Percentiles rank a stretch among this genome's conserved stretches.
These are phyloP conservation scores for Pyricularia sp. DNA, from an alignment of 2,329 filamentous ascomycete genomes.

Conservation along the genomic window DNA sequence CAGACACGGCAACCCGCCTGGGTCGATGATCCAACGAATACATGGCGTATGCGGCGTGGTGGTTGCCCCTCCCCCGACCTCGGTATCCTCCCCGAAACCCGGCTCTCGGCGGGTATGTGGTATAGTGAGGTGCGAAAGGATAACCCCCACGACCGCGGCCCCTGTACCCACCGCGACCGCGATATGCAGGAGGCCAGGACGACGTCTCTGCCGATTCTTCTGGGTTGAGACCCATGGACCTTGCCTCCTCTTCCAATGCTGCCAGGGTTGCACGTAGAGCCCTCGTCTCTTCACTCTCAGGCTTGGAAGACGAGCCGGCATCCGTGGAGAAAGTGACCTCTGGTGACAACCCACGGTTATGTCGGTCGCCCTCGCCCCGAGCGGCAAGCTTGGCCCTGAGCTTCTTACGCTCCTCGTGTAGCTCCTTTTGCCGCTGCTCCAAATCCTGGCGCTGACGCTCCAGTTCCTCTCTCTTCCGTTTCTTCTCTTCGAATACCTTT, in stretches of 20 bases:
- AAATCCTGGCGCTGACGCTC: slow-evolving; percentile 50
- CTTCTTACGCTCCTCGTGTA: slow-evolving; percentile 50
- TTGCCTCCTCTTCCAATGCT: slow-evolving; percentile 60
- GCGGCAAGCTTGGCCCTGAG: slow-evolving; percentile 49
- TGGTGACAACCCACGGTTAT: slow-evolving; percentile 1
- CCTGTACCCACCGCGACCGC: slow-evolving; percentile 5
- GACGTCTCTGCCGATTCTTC: slow-evolving; percentile 25
- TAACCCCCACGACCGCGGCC: slow-evolving; percentile 13
- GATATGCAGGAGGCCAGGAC: slow-evolving; percentile 13
- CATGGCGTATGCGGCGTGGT: slow-evolving; percentile 42
- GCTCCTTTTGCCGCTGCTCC: slow-evolving; percentile 48
- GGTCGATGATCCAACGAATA: slow-evolving; percentile 68
- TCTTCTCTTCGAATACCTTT: slow-evolving; percentile 51
- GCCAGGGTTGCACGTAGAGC: slow-evolving; percentile 59
- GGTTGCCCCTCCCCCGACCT: slow-evolving; percentile 18
- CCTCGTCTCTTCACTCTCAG: slow-evolving; percentile 37
- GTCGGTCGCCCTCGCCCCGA: slow-evolving; percentile 6
- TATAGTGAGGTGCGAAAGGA: slow-evolving; percentile 10
- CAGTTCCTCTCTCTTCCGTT: slow-evolving; percentile 47
- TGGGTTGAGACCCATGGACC: slow-evolving; percentile 54
- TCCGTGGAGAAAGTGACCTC: slow-evolving; percentile 3
- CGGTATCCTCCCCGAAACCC: slow-evolving; percentile 14
- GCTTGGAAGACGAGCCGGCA: slow-evolving; percentile 9
- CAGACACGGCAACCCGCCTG: slow-evolving; percentile 50
- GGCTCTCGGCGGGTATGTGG: slow-evolving; percentile 16